Percentiles rank a stretch among this genome's conserved stretches.
phyloP scores from a whole-genome alignment of 1,139 yeast genomes.

The Nakaseomyces sp. region DNA sequence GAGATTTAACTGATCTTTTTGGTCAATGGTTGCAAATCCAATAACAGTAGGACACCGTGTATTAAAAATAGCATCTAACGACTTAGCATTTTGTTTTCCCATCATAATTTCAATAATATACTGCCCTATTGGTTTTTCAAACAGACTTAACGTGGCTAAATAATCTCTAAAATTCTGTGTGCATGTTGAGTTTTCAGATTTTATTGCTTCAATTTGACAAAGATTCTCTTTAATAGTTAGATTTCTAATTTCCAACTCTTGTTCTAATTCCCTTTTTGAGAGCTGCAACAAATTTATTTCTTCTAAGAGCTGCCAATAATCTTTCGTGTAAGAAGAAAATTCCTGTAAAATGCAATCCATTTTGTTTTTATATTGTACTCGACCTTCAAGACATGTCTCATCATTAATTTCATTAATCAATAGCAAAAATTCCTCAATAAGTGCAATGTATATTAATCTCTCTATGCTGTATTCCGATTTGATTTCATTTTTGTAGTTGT shows the following conservation, averaged over 20 bases:
- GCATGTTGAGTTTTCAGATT: background rate
- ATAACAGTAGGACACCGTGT: background rate
- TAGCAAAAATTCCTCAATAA: background rate
- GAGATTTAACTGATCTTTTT: background rate
- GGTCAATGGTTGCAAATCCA: background rate
- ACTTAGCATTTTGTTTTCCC: background rate
- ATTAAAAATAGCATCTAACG: background rate
- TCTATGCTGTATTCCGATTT: background rate
- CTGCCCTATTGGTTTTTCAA: background rate
- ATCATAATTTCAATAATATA: background rate
- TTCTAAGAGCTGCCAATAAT: background rate
- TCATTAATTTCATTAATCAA: background rate
- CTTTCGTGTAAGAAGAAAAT: background rate
- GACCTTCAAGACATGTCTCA: background rate
- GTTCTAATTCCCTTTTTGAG: background rate
- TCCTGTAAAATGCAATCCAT: background rate
- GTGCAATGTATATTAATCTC: background rate
- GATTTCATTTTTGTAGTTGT: background rate
- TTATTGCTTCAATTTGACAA: background rate
- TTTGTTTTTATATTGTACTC: background rate
- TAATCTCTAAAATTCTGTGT: background rate
- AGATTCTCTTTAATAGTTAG: background rate
- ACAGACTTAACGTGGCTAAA: background rate
- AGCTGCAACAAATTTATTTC: background rate
- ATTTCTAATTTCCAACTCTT: background rate